These are phyloP conservation scores for Crithidia thermophila DNA, from an alignment of 208 protist species.

Conservation along the genomic window DNA sequence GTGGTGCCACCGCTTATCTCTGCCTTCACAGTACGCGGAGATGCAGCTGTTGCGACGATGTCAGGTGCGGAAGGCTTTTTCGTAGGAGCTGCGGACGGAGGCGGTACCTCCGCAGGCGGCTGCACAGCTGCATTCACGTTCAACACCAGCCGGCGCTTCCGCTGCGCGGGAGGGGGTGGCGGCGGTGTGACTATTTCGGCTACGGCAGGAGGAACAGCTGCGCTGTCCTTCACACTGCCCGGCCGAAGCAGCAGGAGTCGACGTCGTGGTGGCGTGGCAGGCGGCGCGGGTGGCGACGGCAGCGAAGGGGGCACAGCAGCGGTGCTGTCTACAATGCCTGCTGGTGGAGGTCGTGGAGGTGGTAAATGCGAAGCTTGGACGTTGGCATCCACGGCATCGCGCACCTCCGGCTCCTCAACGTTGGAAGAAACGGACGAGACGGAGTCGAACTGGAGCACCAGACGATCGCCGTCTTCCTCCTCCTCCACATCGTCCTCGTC, in stretches of 20 bases:
- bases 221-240: not conserved
- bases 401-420: not conserved
- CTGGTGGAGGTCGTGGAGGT: not conserved
- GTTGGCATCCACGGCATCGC: too few species aligned
- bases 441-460: constrained; percentile 29
- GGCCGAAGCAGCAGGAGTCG: constrained; percentile 7
- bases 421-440: constrained; percentile 2
- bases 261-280: not conserved
- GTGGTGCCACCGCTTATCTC: too few species aligned
- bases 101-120: not conserved
- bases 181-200: too few species aligned
- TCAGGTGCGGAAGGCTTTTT: not conserved
- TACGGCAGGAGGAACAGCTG: too few species aligned
- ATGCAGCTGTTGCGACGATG: too few species aligned
- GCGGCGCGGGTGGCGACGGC: not conserved
- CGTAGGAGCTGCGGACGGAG: not conserved
- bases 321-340: not conserved
- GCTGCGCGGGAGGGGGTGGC: too few species aligned
- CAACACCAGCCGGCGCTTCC: constrained; percentile 6
- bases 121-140: not conserved
- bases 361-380: too few species aligned
- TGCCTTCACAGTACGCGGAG: not conserved
- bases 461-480: not conserved
- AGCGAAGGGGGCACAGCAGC: not conserved
- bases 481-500: not conserved